Evolutionary conservation across 2,329 filamentous ascomycete genomes (phyloP).

Genomic region (Diaporthe eres): DNA sequence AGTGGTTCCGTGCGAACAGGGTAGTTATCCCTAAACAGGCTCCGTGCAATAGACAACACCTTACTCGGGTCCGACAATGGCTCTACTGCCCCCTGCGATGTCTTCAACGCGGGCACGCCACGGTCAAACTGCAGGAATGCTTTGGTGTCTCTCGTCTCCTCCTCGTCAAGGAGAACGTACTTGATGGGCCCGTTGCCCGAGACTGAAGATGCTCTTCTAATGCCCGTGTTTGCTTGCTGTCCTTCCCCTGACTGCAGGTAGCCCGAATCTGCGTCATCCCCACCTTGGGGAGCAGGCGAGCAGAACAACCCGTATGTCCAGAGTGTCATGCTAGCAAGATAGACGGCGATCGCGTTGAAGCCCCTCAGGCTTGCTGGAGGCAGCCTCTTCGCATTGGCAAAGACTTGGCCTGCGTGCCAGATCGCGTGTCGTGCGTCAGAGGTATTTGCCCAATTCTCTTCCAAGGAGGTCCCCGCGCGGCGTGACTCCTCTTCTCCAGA

Average conservation of each 20-base stretch:
- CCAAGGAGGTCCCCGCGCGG: conserved; percentile 43
- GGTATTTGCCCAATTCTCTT: conserved; percentile 46
- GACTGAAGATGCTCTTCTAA: conserved; percentile 1
- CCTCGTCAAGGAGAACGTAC: conserved; percentile 46
- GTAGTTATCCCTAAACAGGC: conserved; percentile 47
- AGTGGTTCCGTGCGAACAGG: conserved; percentile 48
- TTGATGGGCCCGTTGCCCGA: conserved; percentile 33
- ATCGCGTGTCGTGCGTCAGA: conserved; percentile 47
- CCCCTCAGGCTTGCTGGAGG: conserved; percentile 47
- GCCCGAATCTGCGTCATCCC: not conserved
- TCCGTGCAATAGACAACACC: conserved; percentile 45
- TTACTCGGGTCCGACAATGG: conserved; percentile 45
- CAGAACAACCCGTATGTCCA: conserved; percentile 48
- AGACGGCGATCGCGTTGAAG: conserved; percentile 49
- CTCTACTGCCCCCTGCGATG: conserved; percentile 40
- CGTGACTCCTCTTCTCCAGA: conserved; percentile 49
- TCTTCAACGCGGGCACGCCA: conserved; percentile 44
- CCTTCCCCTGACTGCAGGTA: conserved; percentile 21
- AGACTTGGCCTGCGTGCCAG: conserved; percentile 49
- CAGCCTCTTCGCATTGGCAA: conserved; percentile 44
- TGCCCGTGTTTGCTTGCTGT: conserved; percentile 15
- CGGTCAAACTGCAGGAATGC: conserved; percentile 47
- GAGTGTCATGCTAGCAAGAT: conserved; percentile 48
- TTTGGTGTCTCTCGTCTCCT: conserved; percentile 46
- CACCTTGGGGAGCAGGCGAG: conserved; percentile 25